These are phyloP conservation scores for Amylocystis lapponica DNA, from an alignment of 768 basidiomycete species.

Conservation along the genomic window DNA sequence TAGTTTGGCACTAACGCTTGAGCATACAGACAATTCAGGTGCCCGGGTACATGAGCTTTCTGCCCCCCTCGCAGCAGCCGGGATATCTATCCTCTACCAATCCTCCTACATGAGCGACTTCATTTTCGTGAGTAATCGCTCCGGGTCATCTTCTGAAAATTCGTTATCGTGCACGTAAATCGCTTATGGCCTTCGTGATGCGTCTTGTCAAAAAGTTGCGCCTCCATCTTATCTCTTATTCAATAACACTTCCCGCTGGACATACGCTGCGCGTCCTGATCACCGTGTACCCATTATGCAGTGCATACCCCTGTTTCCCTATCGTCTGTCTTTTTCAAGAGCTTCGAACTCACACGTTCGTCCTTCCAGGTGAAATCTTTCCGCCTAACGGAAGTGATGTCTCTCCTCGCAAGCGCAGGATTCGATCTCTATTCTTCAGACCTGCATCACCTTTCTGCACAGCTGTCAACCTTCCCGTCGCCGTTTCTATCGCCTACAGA, in stretches of 20 bases:
- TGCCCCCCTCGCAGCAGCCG: conserved; percentile 66
- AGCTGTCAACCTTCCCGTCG: conserved; percentile 21
- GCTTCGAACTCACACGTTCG: not conserved
- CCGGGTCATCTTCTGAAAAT: not conserved
- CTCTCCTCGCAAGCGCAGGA: conserved; percentile 51
- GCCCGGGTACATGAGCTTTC: conserved; percentile 73
- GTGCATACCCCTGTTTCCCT: not conserved
- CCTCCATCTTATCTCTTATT: not conserved
- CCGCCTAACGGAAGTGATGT: conserved; percentile 57
- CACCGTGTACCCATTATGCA: too few species aligned
- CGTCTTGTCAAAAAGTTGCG: conserved; percentile 4
- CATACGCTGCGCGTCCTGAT: too few species aligned
- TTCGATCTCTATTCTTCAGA: conserved; percentile 49
- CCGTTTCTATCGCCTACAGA: conserved; percentile 20
- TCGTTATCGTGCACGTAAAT: conserved; percentile 3
- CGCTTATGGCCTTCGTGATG: conserved; percentile 1
- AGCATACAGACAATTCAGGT: conserved; percentile 52
- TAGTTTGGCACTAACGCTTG: not conserved
- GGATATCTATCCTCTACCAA: conserved; percentile 78
- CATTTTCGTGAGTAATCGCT: conserved; percentile 67
- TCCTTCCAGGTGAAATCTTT: conserved; percentile 56
- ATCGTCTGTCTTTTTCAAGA: not conserved
- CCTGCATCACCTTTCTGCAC: conserved; percentile 20
- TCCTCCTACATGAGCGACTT: conserved; percentile 82
- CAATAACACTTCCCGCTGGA: too few species aligned